Evolutionary conservation across 2,329 filamentous ascomycete species (phyloP).

Genomic region (Purpureocillium lavendulum): DNA sequence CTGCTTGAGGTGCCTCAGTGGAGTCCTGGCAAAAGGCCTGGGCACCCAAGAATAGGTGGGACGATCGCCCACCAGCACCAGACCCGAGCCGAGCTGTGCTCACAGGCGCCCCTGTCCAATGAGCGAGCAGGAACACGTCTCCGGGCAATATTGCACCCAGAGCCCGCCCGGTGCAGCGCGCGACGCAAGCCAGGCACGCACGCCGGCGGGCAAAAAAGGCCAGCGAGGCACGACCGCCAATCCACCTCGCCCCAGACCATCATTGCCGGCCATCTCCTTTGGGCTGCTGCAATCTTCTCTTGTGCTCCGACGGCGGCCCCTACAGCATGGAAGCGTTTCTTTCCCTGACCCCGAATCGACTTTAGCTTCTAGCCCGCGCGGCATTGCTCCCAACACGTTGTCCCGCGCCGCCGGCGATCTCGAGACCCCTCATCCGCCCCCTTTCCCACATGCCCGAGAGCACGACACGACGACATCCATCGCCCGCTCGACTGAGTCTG

Average conservation of each 20-base stretch:
- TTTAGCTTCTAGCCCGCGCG: not conserved
- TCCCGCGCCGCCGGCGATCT: not conserved
- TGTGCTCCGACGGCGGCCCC: not conserved
- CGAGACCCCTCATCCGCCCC: not conserved
- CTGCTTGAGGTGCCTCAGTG: too few species aligned
- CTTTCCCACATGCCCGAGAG: not conserved
- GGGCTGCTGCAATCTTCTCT: not conserved
- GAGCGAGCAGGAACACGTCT: not conserved
- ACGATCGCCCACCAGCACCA: not conserved
- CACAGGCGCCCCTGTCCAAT: slow-evolving; percentile 1
- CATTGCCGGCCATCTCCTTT: not conserved
- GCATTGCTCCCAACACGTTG: not conserved
- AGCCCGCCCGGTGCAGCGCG: too few species aligned
- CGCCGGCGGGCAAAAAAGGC: slow-evolving; percentile 1
- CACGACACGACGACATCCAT: not conserved
- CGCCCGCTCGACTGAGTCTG: not conserved
- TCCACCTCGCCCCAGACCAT: not conserved
- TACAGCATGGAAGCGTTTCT: not conserved
- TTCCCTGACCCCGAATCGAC: not conserved
- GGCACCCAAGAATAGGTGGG: not conserved
- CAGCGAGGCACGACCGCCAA: slow-evolving; percentile 5
- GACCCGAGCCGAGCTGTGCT: not conserved
- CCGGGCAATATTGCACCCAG: too few species aligned
- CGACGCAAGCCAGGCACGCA: too few species aligned
- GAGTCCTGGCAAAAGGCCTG: too few species aligned